Percentiles rank a stretch among this genome's conserved stretches.
These are phyloP conservation scores for Chalciporus chontae DNA, from an alignment of 768 basidiomycete species.

Conservation along the genomic window DNA sequence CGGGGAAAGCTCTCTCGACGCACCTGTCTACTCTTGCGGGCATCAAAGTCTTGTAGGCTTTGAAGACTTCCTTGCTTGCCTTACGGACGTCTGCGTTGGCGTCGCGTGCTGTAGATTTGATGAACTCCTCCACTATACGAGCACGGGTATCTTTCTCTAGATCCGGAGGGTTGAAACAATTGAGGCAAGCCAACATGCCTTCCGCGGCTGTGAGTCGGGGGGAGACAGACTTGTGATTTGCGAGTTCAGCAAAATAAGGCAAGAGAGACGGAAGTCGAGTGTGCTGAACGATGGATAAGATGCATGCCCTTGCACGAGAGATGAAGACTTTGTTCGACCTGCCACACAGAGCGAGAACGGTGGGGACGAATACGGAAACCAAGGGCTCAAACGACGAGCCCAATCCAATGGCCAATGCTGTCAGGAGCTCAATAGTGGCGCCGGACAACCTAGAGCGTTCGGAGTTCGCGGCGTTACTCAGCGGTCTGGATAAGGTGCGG, in stretches of 20 bases:
- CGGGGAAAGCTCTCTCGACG: slow-evolving; percentile 15
- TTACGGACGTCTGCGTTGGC: slow-evolving; percentile 74
- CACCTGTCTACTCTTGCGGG: slow-evolving; percentile 69
- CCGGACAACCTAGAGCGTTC: slow-evolving; percentile 74
- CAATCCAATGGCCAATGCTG: slow-evolving; percentile 49
- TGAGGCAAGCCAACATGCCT: slow-evolving; percentile 60
- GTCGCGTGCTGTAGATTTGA: slow-evolving; percentile 65
- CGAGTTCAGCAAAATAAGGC: slow-evolving; percentile 52
- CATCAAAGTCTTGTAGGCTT: slow-evolving; percentile 67
- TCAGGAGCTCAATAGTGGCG: slow-evolving; percentile 61
- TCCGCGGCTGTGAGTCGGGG: slow-evolving; percentile 66
- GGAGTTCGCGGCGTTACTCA: slow-evolving; percentile 61
- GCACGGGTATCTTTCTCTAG: slow-evolving; percentile 66
- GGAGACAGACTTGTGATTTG: slow-evolving; percentile 64
- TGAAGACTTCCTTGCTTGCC: slow-evolving; percentile 66
- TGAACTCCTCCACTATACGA: slow-evolving; percentile 65
- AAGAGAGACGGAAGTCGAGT: slow-evolving; percentile 67
- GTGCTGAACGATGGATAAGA: slow-evolving; percentile 58
- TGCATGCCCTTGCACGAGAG: slow-evolving; percentile 58
- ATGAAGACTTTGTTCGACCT: slow-evolving; percentile 79
- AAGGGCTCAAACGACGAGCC: slow-evolving; percentile 65
- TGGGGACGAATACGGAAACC: slow-evolving; percentile 62
- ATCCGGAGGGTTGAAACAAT: slow-evolving; percentile 76
- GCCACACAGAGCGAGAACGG: slow-evolving; percentile 61
- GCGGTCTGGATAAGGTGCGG: slow-evolving; percentile 48